Evolutionary conservation across 129 eudicot genomes (phyloP).

Genomic region (Helianthus annuus): HanXRQr2.0-SUNRISE NC_035436.2:37079875-37080374

Average conservation of each 20-base stretch:
- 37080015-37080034: slow-evolving; percentile 3
- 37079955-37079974: slow-evolving; percentile 22
- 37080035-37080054: slow-evolving; percentile 13
- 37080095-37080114: slow-evolving; percentile 28
- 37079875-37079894: background rate
- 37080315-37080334: slow-evolving; percentile 42
- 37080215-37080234: slow-evolving; percentile 58
- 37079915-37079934: slow-evolving; percentile 18
- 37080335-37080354: slow-evolving; percentile 22
- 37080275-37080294: slow-evolving; percentile 22
- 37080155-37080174: slow-evolving; percentile 29
- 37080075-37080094: slow-evolving; percentile 33
- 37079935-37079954: slow-evolving; percentile 25
- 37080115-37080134: slow-evolving; percentile 33
- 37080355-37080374: slow-evolving; percentile 11
- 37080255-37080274: slow-evolving; percentile 58
- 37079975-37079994: slow-evolving; percentile 37
- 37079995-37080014: slow-evolving; percentile 23
- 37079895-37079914: background rate
- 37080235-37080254: slow-evolving; percentile 50
- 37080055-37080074: slow-evolving; percentile 30
- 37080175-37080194: slow-evolving; percentile 52
- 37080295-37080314: slow-evolving; percentile 29
- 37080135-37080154: slow-evolving; percentile 35
- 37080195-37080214: slow-evolving; percentile 40